These are phyloP conservation scores for Quercus engelmannii DNA, from an alignment of 306 rosid genomes.

Conservation along the genomic window DNA sequence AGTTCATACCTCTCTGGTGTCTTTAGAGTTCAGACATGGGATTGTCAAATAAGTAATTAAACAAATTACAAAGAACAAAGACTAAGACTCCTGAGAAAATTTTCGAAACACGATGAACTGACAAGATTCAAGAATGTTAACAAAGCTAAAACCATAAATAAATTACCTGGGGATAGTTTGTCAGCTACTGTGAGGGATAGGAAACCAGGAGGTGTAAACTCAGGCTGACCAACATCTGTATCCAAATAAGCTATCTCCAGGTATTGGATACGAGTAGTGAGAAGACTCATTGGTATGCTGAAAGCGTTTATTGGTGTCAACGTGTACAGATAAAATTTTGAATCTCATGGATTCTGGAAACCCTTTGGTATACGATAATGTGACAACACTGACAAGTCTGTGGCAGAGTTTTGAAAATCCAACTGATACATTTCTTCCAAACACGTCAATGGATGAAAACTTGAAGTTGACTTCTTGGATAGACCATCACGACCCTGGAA, in stretches of 20 bases:
- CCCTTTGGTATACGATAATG: too few relatives aligned
- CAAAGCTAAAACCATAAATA: conserved; percentile 14
- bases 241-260: conserved; percentile 68
- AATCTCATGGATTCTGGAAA: too few relatives aligned
- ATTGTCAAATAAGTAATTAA: conserved; percentile 36
- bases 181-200: conserved; percentile 63
- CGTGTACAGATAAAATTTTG: too few relatives aligned
- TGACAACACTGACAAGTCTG: too few relatives aligned
- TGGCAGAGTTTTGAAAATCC: too few relatives aligned
- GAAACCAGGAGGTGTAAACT: conserved; percentile 86
- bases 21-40: conserved; percentile 55
- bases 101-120: background rate
- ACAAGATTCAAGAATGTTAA: background rate
- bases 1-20: conserved; percentile 78
- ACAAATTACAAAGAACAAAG: background rate
- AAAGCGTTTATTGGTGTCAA: too few relatives aligned
- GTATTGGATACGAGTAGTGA: too few relatives aligned
- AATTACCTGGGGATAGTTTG: conserved; percentile 50
- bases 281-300: too few relatives aligned
- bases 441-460: too few relatives aligned
- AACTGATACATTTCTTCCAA: too few relatives aligned
- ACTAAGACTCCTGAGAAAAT: background rate
- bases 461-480: too few relatives aligned
- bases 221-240: conserved; percentile 93
- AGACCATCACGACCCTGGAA: too few relatives aligned